Evolutionary conservation across 139 green algal genomes (phyloP), one percentile per base, ranked within the genome.

Genomic region (Micromonas pusilla): DNA sequence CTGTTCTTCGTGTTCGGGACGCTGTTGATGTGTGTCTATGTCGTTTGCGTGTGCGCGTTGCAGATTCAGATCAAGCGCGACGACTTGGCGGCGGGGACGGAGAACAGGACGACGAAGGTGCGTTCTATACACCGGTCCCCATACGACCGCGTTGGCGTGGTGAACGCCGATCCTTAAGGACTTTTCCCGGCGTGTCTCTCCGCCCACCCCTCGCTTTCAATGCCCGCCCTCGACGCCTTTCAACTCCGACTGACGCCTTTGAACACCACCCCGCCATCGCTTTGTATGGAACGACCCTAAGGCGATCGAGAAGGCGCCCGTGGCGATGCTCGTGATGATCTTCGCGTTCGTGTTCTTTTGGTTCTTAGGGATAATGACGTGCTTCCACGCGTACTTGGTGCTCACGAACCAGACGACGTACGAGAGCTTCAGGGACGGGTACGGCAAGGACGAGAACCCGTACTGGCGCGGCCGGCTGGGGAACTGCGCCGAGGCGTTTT

Each of bases 371-470:
- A 94, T 91, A 1, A 85, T 99, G 23, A 89, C 84, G 31, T 85
- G 82, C 60, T 96, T 99, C 73, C 96, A 99, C 85, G 86, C 80
- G 60, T 97, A 93, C 83, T 89, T 99, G 36, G 87, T 95, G 38
- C 85, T 71, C 28, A 92, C 77, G 26, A 97, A 97, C 81, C 91
- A 95, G 86, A 99, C 96, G 0, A 99, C 96, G 0, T 99, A 98
- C 74, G 95, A 99, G 85, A 97, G 97, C 84, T 97, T 98, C 81
- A 87, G 94, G 75, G 92, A 89, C 33, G 65, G 53, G 30, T 81
- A 88, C 70, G 81, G 87, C 76, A 75, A 77, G 45, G 70, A 83
- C 31, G 73, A 78, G 28, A 93, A 95, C 77, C 89, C 89, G 0
- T 93, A 92, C 79, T 82, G 87, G 68, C 65, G 65, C 1, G 89